Conservation (phyloP, 2,329 filamentous ascomycete genomes). For the Emmonsia crescens region DNA sequence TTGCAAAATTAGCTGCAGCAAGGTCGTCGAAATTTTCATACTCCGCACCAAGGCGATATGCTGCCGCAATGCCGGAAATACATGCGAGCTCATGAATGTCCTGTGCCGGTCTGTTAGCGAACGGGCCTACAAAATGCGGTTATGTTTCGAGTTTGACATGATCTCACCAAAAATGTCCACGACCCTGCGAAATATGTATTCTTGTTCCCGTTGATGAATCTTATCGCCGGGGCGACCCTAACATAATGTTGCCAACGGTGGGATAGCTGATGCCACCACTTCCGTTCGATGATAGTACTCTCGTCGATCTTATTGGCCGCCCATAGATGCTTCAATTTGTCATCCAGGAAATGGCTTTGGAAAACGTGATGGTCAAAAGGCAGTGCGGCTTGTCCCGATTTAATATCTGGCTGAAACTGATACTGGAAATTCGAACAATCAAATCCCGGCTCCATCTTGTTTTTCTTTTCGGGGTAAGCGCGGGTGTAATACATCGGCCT, state of each 20-base stretch:
- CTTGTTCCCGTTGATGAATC: slow-evolving; percentile 57
- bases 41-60: slow-evolving; percentile 55
- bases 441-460: slow-evolving; percentile 54
- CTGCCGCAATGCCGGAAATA: slow-evolving; percentile 60
- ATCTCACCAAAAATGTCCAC: slow-evolving; percentile 56
- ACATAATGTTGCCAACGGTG: slow-evolving; percentile 51
- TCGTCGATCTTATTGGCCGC: slow-evolving; percentile 46
- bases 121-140: background rate
- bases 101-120: slow-evolving; percentile 8
- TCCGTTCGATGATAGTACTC: slow-evolving; percentile 45
- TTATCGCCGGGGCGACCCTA: slow-evolving; percentile 57
- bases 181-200: slow-evolving; percentile 53
- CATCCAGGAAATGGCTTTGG: slow-evolving; percentile 54
- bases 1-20: slow-evolving; percentile 24
- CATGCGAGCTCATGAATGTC: slow-evolving; percentile 57
- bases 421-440: slow-evolving; percentile 67
- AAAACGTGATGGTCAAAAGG: slow-evolving; percentile 54
- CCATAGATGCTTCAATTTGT: slow-evolving; percentile 47
- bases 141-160: background rate
- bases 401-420: slow-evolving; percentile 46
- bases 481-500: slow-evolving; percentile 53
- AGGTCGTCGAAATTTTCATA: slow-evolving; percentile 37
- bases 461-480: slow-evolving; percentile 41
- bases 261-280: slow-evolving; percentile 55
- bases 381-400: slow-evolving; percentile 17